Evolutionary conservation across 2,329 filamentous ascomycete species (phyloP), one percentile per base, ranked within the genome.

Genomic region (Xylariaceae sp.): DNA sequence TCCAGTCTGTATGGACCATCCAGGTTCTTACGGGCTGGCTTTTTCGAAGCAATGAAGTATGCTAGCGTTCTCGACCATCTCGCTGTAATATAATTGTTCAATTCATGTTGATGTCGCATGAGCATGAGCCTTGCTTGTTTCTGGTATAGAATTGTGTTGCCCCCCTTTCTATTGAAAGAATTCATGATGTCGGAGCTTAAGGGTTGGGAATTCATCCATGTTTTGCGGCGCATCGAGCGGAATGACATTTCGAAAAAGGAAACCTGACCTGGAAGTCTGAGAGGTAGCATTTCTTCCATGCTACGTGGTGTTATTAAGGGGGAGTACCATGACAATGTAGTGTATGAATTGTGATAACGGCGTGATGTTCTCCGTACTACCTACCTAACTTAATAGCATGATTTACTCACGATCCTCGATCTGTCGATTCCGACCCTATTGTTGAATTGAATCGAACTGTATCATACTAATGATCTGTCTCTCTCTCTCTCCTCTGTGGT

Each of bases 11-110:
- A 57, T 51, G 47, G 39, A 61, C 54, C 57, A 51, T 52, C 64
- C 42, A 49, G 57, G 59, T 64, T 64, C 56, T 62, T 23, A 62
- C 57, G 48, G 51, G 62, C 57, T 49, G 55, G 54, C 50, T 51
- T 57, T 56, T 64, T 63, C 57, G 53, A 66, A 57, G 59, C 61
- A 54, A 58, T 55, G 57, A 56, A 63, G 56, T 54, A 56, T 52
- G 56, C 51, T 35, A 54, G 61, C 45, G 23, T 23, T 58, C 54
- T 63, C 62, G 64, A 62, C 62, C 54, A 63, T 57, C 47, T 64
- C 64, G 63, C 63, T 70, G 69, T 71, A 70, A 69, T 68, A 68
- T 71, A 70, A 62, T 63, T 57, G 57, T 62, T 61, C 57, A 52
- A 57, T 64, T 66, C 63, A 59, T 62, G 57, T 57, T 58, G 59